Evolutionary conservation across 345 rosid species (phyloP).

Genomic region (Xanthoceras sorbifolium): DNA sequence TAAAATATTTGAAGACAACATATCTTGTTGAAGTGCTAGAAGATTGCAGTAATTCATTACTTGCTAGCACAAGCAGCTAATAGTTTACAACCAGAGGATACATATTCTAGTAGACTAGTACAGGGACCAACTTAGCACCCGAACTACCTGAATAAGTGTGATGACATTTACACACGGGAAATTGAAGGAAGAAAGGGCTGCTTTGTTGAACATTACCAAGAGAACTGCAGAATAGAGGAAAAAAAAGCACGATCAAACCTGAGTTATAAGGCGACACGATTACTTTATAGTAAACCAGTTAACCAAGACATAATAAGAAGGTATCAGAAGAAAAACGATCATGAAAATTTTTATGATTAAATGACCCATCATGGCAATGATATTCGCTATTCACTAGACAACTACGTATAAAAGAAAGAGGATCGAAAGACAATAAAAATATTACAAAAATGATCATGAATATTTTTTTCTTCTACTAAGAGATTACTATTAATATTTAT

Average conservation of each 20-base stretch:
- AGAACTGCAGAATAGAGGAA: constrained; percentile 49
- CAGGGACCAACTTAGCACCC: constrained; percentile 8
- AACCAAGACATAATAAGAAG: background rate
- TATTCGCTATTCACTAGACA: too few species aligned
- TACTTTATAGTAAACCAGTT: background rate
- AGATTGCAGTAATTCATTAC: background rate
- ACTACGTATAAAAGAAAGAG: background rate
- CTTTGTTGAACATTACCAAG: constrained; percentile 74
- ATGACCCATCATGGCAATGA: background rate
- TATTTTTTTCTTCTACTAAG: background rate
- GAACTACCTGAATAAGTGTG: constrained; percentile 66
- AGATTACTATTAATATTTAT: too few species aligned
- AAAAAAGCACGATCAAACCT: constrained; percentile 10
- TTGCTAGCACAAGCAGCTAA: constrained; percentile 2
- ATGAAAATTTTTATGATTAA: background rate
- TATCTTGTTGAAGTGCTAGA: background rate
- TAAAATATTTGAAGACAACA: background rate
- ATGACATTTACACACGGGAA: constrained; percentile 67
- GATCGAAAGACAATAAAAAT: background rate
- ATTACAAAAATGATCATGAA: background rate
- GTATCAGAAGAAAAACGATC: too few species aligned
- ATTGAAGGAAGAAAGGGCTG: constrained; percentile 65
- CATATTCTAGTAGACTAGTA: background rate
- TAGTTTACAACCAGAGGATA: background rate
- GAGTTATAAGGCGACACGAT: background rate